Base-by-base conservation (phyloP, 306 rosid species). In the Canavalia gladiata region DNA sequence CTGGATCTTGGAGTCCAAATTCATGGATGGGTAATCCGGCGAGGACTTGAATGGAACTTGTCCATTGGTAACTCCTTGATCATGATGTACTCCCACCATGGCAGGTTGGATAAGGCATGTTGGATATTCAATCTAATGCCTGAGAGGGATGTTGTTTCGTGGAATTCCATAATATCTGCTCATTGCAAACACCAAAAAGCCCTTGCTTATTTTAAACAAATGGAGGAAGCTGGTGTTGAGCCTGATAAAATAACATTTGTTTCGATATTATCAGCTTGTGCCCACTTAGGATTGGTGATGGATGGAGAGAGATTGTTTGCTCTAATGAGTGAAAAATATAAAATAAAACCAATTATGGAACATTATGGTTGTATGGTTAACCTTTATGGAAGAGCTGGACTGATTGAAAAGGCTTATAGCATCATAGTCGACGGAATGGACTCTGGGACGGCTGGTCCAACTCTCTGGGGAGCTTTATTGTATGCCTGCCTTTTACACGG, bases 341-440 rank as follows among this genome's bases (percentile, higher is more conserved):
- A 85, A 84, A 88, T 95, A 83, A 84, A 68, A 28, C 97, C 99
- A 41, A 88, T 79, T 47, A 91, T 90, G 93, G 97, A 91, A 70
- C 98, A 95, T 84, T 91, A 85, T 84, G 93, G 93, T 62, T 93
- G 98, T 77, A 86, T 93, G 90, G 94, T 95, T 78, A 93, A 95
- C 83, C 97, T 93, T 37, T 95, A 88, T 71, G 97, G 96, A 79
- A 89, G 98, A 84, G 97, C 89, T 78, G 97, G 98, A n/a, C 28
- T 86, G 69, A 81, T 91, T 64, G 55, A 85, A 85, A 90, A 91
- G 79, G 99, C 97, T 65, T 89, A 90, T 67, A 50, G 83, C 29
- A 43, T 93, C 74, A 84, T 95, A 67, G 74, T 51, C 18, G 81
- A 88, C 34, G 80, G 45, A 72, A 85, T 91, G 87, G 87, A 81